These are phyloP conservation scores for Aspergillus affinis DNA, from an alignment of 495 filamentous ascomycete species.

Conservation along the genomic window DNA sequence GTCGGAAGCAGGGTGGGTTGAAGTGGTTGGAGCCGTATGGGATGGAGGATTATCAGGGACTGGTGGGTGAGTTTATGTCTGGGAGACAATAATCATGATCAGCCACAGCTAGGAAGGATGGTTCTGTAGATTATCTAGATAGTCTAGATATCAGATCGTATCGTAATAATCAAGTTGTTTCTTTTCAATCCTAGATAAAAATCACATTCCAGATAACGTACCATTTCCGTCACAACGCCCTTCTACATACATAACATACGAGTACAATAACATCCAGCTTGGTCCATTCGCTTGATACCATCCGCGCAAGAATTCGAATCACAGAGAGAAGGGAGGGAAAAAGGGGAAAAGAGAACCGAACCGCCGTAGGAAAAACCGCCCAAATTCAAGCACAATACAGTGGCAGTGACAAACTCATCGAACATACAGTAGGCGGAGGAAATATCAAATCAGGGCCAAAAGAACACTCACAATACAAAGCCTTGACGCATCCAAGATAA, in stretches of 20 bases:
- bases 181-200: no score
- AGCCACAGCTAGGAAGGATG: no score
- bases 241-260: slow-evolving; percentile 9
- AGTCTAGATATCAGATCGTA: no score
- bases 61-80: slow-evolving; percentile 53
- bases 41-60: slow-evolving; percentile 57
- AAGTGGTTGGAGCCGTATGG: slow-evolving; percentile 57
- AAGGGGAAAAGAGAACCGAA: not conserved
- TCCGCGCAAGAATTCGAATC: not conserved
- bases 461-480: not conserved
- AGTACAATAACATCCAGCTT: slow-evolving; percentile 7
- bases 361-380: not conserved
- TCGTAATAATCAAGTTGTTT: no score
- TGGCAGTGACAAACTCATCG: not conserved
- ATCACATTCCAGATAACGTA: no score
- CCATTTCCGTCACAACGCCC: not conserved
- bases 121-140: not conserved
- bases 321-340: not conserved
- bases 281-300: slow-evolving; percentile 3
- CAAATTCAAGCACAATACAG: slow-evolving; percentile 7
- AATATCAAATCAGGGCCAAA: not conserved
- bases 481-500: not conserved
- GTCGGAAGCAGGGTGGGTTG: slow-evolving; percentile 45
- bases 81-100: slow-evolving; percentile 13
- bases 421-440: not conserved